Base-by-base conservation (phyloP, 164 flowering plant genomes). In the Santalum album region DNA sequence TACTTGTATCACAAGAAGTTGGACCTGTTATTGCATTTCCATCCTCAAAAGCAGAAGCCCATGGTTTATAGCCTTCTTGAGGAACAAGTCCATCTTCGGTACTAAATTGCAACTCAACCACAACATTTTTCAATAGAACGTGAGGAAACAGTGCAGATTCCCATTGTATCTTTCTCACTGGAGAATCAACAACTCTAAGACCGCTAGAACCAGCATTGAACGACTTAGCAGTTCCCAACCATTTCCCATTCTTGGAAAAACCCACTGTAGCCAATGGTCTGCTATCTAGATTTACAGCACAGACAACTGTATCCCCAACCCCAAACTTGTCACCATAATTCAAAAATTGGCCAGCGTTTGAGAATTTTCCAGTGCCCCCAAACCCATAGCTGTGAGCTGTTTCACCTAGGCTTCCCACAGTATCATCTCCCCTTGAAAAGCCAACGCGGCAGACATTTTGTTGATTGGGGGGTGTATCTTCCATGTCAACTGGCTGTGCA, bases 341-440 rank as follows among this genome's bases (percentile, higher is more conserved):
- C 7, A 19, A 45, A 70, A 83, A 80, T 20, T 64, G 75, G 20
- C 79, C 72, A 0, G 65, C 63, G 73, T 32, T 68, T 40, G 81
- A 80, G 61, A 78, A 76, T 44, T 72, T 78, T 25, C 86, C 83
- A 1, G 84, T 80, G 20, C 90, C 81, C 14, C 82, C 86, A 66
- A 53, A 77, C 7, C 82, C 81, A 65, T 70, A 77, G 64, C 84
- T 78, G 49, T 70, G 52, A 9, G 48, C 50, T 15, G 73, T 78
- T 60, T 83, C 84, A 18, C 90, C 84, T 53, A 83, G 79, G 25
- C 46, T 70, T 53, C 75, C 78, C 6, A 79, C 73, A 7, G 57
- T 12, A 36, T 70, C 74, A 59, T 75, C 81, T 14, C 84, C 90
- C 63, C 77, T 75, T 1, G 82, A 83, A 57, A 81, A 62, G 22